Percentiles rank a stretch among this genome's conserved stretches.
phyloP scores from a whole-genome alignment of 176 grass and related monocot genomes.

The Pharus latifolius region DNA sequence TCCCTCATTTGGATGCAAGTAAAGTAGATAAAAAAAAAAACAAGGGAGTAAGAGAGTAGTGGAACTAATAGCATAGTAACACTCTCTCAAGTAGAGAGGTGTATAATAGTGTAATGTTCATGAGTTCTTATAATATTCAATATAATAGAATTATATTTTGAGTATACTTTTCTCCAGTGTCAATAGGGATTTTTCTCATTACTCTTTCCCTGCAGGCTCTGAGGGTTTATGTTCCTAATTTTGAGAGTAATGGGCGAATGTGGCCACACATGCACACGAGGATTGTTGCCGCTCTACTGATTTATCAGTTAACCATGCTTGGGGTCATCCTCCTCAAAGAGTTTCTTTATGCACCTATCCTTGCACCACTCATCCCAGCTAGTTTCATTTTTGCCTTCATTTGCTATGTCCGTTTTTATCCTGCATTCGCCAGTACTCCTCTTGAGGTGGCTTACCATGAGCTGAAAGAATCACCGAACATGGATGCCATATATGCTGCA shows the following conservation, averaged over 20 bases:
- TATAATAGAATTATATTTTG: too few relatives aligned
- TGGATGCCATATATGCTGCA: slow-evolving; percentile 50
- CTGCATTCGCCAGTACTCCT: slow-evolving; percentile 48
- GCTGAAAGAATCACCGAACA: slow-evolving; percentile 55
- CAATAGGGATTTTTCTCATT: background rate
- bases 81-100: too few relatives aligned
- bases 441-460: slow-evolving; percentile 47
- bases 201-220: slow-evolving; percentile 36
- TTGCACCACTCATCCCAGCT: slow-evolving; percentile 31
- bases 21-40: too few relatives aligned
- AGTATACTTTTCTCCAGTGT: too few relatives aligned
- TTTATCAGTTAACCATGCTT: slow-evolving; percentile 85
- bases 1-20: too few relatives aligned
- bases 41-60: too few relatives aligned
- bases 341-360: slow-evolving; percentile 10
- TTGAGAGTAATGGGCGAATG: slow-evolving; percentile 83
- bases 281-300: slow-evolving; percentile 46
- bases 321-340: slow-evolving; percentile 39
- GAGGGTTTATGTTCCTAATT: slow-evolving; percentile 65
- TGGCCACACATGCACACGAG: slow-evolving; percentile 92
- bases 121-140: too few relatives aligned
- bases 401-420: slow-evolving; percentile 61
- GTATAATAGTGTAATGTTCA: too few relatives aligned
- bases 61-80: too few relatives aligned
- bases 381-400: slow-evolving; percentile 55